Percentiles rank a stretch among this genome's conserved stretches.
Conservation (phyloP, 2,329 filamentous ascomycete species). For the Sporothrix dimorphospora region DNA sequence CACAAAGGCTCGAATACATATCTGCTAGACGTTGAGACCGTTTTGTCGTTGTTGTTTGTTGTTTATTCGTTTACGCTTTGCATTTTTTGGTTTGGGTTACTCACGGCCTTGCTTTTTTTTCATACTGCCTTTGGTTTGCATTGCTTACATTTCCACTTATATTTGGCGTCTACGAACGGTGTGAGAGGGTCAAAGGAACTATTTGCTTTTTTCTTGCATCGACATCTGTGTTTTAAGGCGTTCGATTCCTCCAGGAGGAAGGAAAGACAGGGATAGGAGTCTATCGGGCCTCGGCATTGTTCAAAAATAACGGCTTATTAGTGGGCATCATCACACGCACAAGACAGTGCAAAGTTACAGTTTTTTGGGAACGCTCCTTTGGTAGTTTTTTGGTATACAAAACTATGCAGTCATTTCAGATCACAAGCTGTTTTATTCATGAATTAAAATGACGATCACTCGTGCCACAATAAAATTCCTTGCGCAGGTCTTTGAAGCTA, state of each 20-base stretch:
- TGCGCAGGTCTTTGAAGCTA: no score
- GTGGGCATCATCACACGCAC: background rate
- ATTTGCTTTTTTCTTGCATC: background rate
- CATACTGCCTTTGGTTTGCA: background rate
- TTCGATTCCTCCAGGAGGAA: background rate
- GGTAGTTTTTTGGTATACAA: background rate
- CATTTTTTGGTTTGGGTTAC: constrained; percentile 4
- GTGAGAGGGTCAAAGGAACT: background rate
- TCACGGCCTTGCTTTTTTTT: background rate
- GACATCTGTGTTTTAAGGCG: background rate
- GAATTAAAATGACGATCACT: no score
- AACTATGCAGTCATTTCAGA: background rate
- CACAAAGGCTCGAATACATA: background rate
- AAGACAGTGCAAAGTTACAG: background rate
- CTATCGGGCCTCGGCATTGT: background rate
- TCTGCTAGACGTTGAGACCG: background rate
- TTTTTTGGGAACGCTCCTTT: background rate
- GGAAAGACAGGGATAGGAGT: no score
- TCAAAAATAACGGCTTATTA: background rate
- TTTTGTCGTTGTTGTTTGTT: background rate
- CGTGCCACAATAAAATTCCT: background rate
- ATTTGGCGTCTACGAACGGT: constrained; percentile 6
- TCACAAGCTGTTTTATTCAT: background rate
- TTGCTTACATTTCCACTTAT: background rate
- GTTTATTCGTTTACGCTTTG: background rate